Evolutionary conservation across 1,139 yeast species (phyloP), one percentile per base, ranked within the genome.

Genomic region (Taphrina communis): DNA sequence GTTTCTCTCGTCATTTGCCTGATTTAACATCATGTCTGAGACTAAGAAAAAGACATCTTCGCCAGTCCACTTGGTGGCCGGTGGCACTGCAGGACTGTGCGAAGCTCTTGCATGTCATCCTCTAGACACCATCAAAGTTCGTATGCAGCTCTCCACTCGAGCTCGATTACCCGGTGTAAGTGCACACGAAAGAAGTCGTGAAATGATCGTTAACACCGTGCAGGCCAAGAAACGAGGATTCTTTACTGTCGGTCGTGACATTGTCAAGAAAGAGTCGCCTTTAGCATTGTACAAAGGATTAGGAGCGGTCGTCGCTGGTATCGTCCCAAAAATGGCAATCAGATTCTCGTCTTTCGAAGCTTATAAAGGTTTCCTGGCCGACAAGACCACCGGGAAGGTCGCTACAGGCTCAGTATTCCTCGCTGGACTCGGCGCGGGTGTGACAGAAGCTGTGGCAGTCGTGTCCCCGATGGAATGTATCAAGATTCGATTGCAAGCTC

Each of bases 391-490:
- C 41, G 87, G 90, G 68, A 81, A 92, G 66, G 86, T 95, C 14
- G 87, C 88, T 58, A 75, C 81, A 56, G 75, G 78, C 69, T 81
- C 81, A 74, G 90, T 94, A 17, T 94, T 94, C 77, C 74, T 89
- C 71, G 94, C 97, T 62, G 99, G 99, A 81, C 96, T 94, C 48
- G 95, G 97, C 79, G 98, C 99, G 19, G 99, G 99, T 82, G 83
- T 91, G 77, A 91, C 97, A 69, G 99, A 94, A 80, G 97, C 98
- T 2, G 94, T 94, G 70, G 79, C 90, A 72, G 94, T 94, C 72
- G 99, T 94, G 55, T 94, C 91, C 78, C 98, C 98, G 65, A 93
- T 93, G 88, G 98, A 94, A 79, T 97, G 93, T 73, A 96, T 94
- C 73, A 94, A 94, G 80, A 94, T 94, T 76, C 86, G 98, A 80